Percentiles rank a stretch among this genome's conserved stretches.
Conservation (phyloP, 225 moss, liverwort and hornwort species). For the Takakia lepidozioides region DNA sequence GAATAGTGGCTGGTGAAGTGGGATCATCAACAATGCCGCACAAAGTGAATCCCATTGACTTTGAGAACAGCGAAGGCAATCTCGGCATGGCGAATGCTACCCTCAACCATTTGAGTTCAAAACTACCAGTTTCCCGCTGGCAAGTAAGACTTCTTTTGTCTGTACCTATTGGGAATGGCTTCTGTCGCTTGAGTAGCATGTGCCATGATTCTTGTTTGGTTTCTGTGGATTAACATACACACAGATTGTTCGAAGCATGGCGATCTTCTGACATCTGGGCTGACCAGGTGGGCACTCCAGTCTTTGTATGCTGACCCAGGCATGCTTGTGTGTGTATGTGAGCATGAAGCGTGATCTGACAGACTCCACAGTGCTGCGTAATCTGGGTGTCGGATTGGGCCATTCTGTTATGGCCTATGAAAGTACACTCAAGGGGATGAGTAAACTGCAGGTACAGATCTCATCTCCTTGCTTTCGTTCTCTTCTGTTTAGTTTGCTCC, state of each 20-base stretch:
- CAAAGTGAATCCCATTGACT: constrained; percentile 96
- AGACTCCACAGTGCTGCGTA: constrained; percentile 83
- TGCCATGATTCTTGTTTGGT: no score
- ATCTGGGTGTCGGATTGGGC: constrained; percentile 77
- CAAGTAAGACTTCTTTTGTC: no score
- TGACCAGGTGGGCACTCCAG: no score
- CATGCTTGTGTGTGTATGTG: no score
- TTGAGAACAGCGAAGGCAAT: constrained; percentile 96
- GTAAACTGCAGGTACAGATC: constrained; percentile 51
- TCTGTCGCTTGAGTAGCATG: no score
- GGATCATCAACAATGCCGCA: constrained; percentile 97
- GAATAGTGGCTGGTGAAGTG: constrained; percentile 80
- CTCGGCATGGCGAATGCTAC: constrained; percentile 76
- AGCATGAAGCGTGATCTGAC: constrained; percentile 83
- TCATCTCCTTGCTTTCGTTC: no score
- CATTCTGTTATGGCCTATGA: constrained; percentile 84
- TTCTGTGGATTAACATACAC: no score
- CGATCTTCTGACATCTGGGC: no score
- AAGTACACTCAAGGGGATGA: constrained; percentile 64
- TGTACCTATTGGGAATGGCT: no score
- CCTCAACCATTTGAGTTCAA: constrained; percentile 70
- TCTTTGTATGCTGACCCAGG: no score
- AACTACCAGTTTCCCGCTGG: constrained; percentile 87
- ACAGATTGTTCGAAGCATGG: no score
- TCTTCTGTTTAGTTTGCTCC: no score